Evolutionary conservation across 1,139 yeast genomes (phyloP).

Genomic region (Pichia sp.): DNA sequence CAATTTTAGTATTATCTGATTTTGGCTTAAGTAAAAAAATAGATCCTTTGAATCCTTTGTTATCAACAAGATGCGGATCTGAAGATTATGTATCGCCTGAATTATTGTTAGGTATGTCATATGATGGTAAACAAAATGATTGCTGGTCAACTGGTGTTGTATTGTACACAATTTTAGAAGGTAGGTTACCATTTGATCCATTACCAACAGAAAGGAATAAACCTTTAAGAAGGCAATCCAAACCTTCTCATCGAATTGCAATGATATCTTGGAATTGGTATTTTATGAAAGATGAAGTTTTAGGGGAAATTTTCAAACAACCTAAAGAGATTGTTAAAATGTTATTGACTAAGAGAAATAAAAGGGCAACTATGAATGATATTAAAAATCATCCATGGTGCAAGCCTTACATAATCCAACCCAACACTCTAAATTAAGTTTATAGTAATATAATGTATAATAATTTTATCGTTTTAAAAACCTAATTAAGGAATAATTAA

Average conservation of each 20-base stretch:
- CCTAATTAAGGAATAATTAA: not conserved
- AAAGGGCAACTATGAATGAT: slow-evolving; percentile 38
- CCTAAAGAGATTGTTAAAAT: slow-evolving; percentile 50
- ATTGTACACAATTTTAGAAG: slow-evolving; percentile 76
- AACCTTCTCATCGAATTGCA: slow-evolving; percentile 85
- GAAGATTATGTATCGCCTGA: slow-evolving; percentile 97
- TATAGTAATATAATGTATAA: not conserved
- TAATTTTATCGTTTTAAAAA: not conserved
- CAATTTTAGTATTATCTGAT: slow-evolving; percentile 69
- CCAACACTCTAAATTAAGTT: not conserved
- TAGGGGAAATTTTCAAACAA: slow-evolving; percentile 20
- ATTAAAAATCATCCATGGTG: slow-evolving; percentile 21
- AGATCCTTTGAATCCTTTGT: slow-evolving; percentile 49
- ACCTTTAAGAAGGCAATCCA: slow-evolving; percentile 39
- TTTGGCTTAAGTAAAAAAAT: slow-evolving; percentile 78
- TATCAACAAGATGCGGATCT: slow-evolving; percentile 88
- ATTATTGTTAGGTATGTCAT: slow-evolving; percentile 78
- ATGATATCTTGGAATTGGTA: slow-evolving; percentile 91
- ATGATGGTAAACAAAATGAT: slow-evolving; percentile 86
- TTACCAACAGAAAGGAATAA: slow-evolving; percentile 35
- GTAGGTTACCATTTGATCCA: slow-evolving; percentile 84
- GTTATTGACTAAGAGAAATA: slow-evolving; percentile 48
- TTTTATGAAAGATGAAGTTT: slow-evolving; percentile 31
- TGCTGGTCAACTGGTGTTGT: slow-evolving; percentile 93
- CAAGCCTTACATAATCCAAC: slow-evolving; percentile 4